Evolutionary conservation across 192 early-diverging fungal genomes (phyloP).

Genomic region (Powellomyces hirtus): DNA sequence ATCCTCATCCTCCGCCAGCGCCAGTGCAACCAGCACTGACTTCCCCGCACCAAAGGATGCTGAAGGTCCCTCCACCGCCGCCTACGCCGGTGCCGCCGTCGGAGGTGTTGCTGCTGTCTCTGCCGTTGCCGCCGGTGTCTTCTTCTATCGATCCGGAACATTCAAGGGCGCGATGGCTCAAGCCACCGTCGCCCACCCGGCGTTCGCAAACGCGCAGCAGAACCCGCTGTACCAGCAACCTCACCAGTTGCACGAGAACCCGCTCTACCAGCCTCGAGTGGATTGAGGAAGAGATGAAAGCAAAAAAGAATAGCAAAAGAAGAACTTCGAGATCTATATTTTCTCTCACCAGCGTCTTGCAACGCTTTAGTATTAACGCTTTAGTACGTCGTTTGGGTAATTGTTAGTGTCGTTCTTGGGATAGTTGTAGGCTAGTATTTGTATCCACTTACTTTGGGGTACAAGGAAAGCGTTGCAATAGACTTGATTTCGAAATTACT

Average conservation of each 20-base stretch:
- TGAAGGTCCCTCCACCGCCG: not conserved
- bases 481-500: too few species aligned
- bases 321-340: too few species aligned
- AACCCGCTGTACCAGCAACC: conserved; percentile 26
- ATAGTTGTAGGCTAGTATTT: too few species aligned
- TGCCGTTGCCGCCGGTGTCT: conserved; percentile 14
- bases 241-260: conserved; percentile 22
- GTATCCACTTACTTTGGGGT: too few species aligned
- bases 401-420: too few species aligned
- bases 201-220: conserved; percentile 15
- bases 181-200: not conserved
- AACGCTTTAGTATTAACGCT: too few species aligned
- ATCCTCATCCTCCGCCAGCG: not conserved
- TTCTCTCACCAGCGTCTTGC: too few species aligned
- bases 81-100: conserved; percentile 7
- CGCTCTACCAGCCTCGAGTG: conserved; percentile 22
- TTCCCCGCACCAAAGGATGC: not conserved
- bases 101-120: conserved; percentile 17
- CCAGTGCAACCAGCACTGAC: not conserved
- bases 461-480: too few species aligned
- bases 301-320: too few species aligned
- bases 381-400: too few species aligned
- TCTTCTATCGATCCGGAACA: conserved; percentile 19
- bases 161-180: not conserved
- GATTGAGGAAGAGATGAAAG: too few species aligned